Conservation (phyloP, 495 filamentous ascomycete genomes). For the Diplogelasinospora grovesii region DNA sequence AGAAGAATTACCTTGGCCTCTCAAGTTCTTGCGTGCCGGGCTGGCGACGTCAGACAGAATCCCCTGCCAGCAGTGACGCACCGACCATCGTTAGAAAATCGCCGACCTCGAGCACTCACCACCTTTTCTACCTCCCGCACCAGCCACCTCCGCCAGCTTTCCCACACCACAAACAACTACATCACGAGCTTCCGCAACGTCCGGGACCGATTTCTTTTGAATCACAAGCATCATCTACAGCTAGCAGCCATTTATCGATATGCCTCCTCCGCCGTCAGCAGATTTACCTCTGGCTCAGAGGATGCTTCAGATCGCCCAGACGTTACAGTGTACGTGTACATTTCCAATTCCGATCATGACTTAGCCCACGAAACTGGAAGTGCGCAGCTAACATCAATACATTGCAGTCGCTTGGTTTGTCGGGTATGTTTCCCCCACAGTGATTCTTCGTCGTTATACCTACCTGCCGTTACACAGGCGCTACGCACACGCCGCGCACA, state of each 20-base stretch:
- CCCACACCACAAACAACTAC: slow-evolving; percentile 2
- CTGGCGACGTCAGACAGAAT: slow-evolving; percentile 18
- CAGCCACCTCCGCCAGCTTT: slow-evolving; percentile 18
- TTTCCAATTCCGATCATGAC: background rate
- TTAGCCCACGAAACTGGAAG: no score
- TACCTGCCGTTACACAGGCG: no score
- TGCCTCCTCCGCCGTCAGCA: slow-evolving; percentile 75
- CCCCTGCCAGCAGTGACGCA: slow-evolving; percentile 21
- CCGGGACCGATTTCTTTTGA: background rate
- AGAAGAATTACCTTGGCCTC: no score
- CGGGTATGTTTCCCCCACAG: slow-evolving; percentile 66
- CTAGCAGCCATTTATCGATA: slow-evolving; percentile 22
- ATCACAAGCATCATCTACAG: slow-evolving; percentile 6
- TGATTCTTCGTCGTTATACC: no score
- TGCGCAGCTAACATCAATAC: slow-evolving; percentile 20
- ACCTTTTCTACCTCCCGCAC: slow-evolving; percentile 19
- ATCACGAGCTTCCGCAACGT: background rate
- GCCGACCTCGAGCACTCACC: slow-evolving; percentile 5
- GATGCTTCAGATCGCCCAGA: slow-evolving; percentile 69
- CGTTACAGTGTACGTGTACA: slow-evolving; percentile 69
- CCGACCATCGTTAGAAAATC: slow-evolving; percentile 22
- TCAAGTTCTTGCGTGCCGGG: background rate
- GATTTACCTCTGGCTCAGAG: slow-evolving; percentile 66
- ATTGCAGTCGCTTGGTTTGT: slow-evolving; percentile 70
- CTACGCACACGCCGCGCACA: no score